Base-by-base conservation (phyloP, 2,329 filamentous ascomycete genomes). In the Xylaria sp. region DNA sequence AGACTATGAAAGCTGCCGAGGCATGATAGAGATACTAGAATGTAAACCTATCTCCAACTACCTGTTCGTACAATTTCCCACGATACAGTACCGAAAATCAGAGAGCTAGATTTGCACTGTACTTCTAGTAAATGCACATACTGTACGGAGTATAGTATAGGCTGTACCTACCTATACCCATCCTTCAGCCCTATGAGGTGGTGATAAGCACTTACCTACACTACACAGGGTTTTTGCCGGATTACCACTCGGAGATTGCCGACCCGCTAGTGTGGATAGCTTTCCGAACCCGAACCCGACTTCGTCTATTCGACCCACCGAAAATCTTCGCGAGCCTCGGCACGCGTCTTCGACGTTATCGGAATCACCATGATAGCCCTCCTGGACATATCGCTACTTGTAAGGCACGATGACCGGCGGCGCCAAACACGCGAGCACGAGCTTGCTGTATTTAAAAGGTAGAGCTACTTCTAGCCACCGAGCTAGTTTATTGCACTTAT, bases 291-390 rank as follows among this genome's bases (percentile, higher is more conserved):
- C 41, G 41, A 45, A 45, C 41, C 28, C 45, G 46, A 43, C 34
- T 2, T 41, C 20, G 9, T 7, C 18, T 50, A 64, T 59, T 48
- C 20, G 46, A 64, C 48, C 63, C 66, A 41, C 59, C 43, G 15
- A 58, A 45, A 30, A 20, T 55, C 30, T 13, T 56, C 13, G 32
- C 30, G 64, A 66, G 55, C 69, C 69, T 71, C 69, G 69, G 69
- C 36, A 45, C 41, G 41, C n/a, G n/a, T 63, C 41, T 13, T 52
- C 41, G 48, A 28, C 10, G 15, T 18, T 18, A 30, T n/a, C 15
- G 25, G 20, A 52, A 4, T 53, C 32, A 66, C 45, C 36, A 53
- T 50, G 48, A 57, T 63, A 43, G 9, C 32, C 13, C 20, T 12
- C 53, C 36, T 52, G 15, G 20, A 28, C 28, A 23, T 28, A 50